phyloP scores from a whole-genome alignment of 768 basidiomycete species.

The Auriscalpium vulgare region DNA sequence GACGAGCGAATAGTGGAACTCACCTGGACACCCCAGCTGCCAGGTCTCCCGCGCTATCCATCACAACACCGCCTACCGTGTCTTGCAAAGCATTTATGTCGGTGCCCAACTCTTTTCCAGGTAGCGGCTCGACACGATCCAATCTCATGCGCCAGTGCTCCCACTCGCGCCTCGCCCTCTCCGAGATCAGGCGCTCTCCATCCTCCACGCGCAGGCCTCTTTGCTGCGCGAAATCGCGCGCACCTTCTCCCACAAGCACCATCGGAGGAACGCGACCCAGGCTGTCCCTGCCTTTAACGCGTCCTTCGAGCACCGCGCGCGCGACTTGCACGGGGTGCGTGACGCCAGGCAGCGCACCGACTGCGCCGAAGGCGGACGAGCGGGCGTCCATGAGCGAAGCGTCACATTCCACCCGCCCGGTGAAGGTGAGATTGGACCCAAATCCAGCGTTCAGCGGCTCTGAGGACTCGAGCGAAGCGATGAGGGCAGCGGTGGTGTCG shows the following conservation, averaged over 20 bases:
- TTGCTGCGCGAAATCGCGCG: conserved; percentile 41
- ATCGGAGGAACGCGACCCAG: conserved; percentile 66
- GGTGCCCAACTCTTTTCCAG: conserved; percentile 1
- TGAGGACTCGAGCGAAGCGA: neutral
- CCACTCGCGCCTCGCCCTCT: conserved; percentile 49
- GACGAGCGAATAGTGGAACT: neutral
- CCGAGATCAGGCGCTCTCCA: conserved; percentile 40
- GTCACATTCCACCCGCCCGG: conserved; percentile 78
- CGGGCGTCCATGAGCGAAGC: conserved; percentile 61
- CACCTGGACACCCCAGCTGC: conserved; percentile 77
- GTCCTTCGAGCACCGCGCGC: conserved; percentile 45
- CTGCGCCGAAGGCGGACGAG: conserved; percentile 52
- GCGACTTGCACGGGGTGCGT: conserved; percentile 66
- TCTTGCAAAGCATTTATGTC: conserved; percentile 38
- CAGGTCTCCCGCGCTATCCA: conserved; percentile 34
- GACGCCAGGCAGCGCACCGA: conserved; percentile 59
- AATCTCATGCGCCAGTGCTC: conserved; percentile 48
- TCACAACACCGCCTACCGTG: conserved; percentile 75
- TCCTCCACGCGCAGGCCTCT: conserved; percentile 26
- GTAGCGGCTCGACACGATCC: conserved; percentile 6
- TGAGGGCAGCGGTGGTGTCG: neutral
- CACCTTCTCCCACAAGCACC: conserved; percentile 56
- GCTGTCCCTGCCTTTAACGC: conserved; percentile 31
- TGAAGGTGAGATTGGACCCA: conserved; percentile 70
- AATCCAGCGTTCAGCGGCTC: conserved; percentile 36